Percentiles rank a stretch among this genome's conserved stretches.
Evolutionary conservation across 73 alveolate species (phyloP).

Genomic region (Tetrahymena elliotti): DNA sequence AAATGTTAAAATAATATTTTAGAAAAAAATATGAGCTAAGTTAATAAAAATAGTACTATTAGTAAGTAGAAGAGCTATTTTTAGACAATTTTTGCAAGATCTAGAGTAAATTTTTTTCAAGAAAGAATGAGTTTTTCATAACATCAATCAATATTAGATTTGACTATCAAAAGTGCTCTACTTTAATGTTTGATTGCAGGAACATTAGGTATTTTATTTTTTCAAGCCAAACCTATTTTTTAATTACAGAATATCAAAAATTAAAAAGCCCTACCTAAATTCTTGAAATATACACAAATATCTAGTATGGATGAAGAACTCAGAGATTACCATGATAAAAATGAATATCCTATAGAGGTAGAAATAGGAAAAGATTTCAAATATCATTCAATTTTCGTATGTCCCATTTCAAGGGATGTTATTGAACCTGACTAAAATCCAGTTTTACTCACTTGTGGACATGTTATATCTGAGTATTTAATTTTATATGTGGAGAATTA

Average conservation of each 20-base stretch:
- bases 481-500: conserved; percentile 48
- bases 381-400: conserved; percentile 85
- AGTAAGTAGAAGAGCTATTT: not conserved
- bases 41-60: not conserved
- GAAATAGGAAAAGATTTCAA: conserved; percentile 80
- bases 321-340: not conserved
- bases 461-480: conserved; percentile 77
- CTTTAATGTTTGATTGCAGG: not conserved
- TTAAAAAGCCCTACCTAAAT: conserved; percentile 43
- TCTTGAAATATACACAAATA: conserved; percentile 4
- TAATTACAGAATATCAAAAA: no score
- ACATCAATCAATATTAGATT: not conserved
- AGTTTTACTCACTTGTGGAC: conserved; percentile 90
- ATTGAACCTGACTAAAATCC: conserved; percentile 84
- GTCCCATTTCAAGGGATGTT: conserved; percentile 94
- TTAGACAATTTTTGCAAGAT: not conserved
- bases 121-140: not conserved
- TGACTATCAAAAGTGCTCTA: conserved; percentile 4
- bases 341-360: conserved; percentile 63
- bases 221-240: no score
- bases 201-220: not conserved
- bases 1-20: not conserved
- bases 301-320: not conserved
- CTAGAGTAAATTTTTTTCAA: not conserved
- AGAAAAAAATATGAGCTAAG: not conserved